Evolutionary conservation across 768 basidiomycete genomes (phyloP), one percentile per base, ranked within the genome.

Genomic region (Russula emetica): DNA sequence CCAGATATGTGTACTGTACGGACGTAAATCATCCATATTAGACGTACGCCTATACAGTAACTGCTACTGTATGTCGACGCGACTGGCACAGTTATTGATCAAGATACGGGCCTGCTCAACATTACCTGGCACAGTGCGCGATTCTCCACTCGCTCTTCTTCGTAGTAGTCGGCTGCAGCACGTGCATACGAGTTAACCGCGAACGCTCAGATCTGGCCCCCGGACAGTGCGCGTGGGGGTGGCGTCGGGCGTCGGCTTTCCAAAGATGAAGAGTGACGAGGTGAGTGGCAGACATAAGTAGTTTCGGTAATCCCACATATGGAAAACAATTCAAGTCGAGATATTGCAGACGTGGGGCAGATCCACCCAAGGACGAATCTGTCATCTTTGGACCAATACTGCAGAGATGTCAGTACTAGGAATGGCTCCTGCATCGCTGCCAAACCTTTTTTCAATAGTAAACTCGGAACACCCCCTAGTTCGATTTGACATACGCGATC

Each of bases 121-220:
- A 55, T 76, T 58, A 72, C 71, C 9, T 47, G 18, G 57, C 71
- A 13, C 70, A 76, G 60, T 72, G 70, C 61, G 54, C 42, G 55
- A 73, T 69, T 34, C 73, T 77, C 24, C 64, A 73, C 66, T 70
- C 66, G 64, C 68, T 77, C 58, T 70, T 71, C 72, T 76, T 76
- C 69, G 69, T 60, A 42, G 72, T 74, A 36, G 72, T 70, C 45
- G 71, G 71, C 52, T 70, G 69, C 20, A 57, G n/a, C n/a, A n/a
- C n/a, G n/a, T n/a, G n/a, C 75, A 22, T 81, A 76, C 61, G 67
- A 72, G 40, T 68, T 82, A 55, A 80, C 76, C 0, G 75, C 79
- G 44, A 78, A 82, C 63, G 79, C 73, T 8, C 77, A 79, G 63
- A 73, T 75, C 20, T 30, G 30, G 30, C 30, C 30, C 30, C 30